Evolutionary conservation across 2,329 filamentous ascomycete species (phyloP).

Genomic region (Aspergillus uvarum): DNA sequence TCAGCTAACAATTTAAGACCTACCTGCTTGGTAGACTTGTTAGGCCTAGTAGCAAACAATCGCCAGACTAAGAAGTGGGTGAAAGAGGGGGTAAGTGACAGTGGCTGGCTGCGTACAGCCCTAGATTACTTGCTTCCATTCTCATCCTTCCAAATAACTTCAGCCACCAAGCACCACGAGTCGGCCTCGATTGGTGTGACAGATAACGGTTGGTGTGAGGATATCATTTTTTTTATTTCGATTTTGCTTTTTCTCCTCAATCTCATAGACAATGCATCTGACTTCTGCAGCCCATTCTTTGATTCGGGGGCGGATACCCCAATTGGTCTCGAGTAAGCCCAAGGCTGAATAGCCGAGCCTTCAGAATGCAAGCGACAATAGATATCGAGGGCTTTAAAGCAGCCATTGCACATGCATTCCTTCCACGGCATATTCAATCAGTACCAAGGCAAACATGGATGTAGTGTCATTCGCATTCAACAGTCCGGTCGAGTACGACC

Average conservation of each 20-base stretch:
- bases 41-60: background rate
- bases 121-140: background rate
- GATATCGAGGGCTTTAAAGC: background rate
- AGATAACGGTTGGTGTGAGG: background rate
- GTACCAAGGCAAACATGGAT: background rate
- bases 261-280: background rate
- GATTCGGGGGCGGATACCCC: background rate
- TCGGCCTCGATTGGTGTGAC: background rate
- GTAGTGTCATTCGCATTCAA: conserved; percentile 28
- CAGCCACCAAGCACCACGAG: background rate
- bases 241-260: background rate
- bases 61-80: background rate
- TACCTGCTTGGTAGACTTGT: background rate
- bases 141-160: background rate
- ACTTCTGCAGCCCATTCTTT: background rate
- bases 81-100: background rate
- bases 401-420: background rate
- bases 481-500: conserved; percentile 24
- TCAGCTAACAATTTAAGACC: background rate
- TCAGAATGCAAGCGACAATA: background rate
- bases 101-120: background rate
- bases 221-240: background rate
- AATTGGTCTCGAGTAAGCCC: background rate
- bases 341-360: background rate
- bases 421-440: too few species aligned